Conservation (phyloP, 768 basidiomycete species). For the Austroboletus eburneus region DNA sequence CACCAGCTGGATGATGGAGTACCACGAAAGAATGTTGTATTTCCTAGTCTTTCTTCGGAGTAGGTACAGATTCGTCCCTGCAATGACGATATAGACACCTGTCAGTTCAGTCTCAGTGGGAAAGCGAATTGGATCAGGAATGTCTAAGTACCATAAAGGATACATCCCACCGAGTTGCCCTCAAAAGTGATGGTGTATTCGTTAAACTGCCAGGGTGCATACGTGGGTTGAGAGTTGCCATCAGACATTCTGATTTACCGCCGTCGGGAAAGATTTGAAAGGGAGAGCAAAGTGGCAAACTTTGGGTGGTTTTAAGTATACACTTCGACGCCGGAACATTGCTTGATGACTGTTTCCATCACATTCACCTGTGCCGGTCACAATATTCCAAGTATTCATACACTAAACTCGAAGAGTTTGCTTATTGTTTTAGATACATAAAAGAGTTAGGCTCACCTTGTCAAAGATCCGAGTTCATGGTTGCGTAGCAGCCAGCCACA, state of each 20-base stretch:
- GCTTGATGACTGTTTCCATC: too few species aligned
- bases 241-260: conserved; percentile 22
- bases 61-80: background rate
- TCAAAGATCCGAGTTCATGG: too few species aligned
- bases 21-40: background rate
- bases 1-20: background rate
- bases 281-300: too few species aligned
- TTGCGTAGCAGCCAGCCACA: too few species aligned
- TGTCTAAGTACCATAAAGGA: conserved; percentile 15
- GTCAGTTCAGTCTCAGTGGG: background rate
- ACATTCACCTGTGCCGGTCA: too few species aligned
- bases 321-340: too few species aligned
- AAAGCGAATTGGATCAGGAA: background rate
- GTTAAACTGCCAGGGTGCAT: conserved; percentile 10
- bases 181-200: conserved; percentile 21
- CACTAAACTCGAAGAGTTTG: too few species aligned
- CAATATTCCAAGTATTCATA: too few species aligned
- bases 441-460: too few species aligned
- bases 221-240: conserved; percentile 4
- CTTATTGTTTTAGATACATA: too few species aligned
- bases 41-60: background rate
- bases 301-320: too few species aligned
- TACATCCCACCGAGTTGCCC: conserved; percentile 15
- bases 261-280: too few species aligned
- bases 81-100: background rate